Evolutionary conservation across 768 basidiomycete species (phyloP).

Genomic region (Hypsizygus marmoreus): DNA sequence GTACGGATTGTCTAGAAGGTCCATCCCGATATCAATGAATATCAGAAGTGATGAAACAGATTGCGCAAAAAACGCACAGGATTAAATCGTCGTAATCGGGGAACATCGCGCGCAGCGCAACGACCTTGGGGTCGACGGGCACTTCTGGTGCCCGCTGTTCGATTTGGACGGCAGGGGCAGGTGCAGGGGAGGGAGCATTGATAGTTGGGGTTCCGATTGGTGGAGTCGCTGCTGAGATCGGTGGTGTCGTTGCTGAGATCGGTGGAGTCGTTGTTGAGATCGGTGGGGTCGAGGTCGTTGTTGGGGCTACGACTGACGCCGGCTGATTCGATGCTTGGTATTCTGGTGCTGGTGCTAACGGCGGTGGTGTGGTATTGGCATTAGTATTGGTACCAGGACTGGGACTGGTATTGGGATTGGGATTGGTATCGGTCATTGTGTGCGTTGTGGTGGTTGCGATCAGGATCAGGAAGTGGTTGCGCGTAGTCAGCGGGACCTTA

Average conservation of each 20-base stretch:
- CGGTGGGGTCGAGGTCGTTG: not conserved
- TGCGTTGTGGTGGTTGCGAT: slow-evolving; percentile 12
- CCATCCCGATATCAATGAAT: slow-evolving; percentile 1
- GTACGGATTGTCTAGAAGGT: slow-evolving; percentile 56
- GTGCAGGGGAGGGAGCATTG: not conserved
- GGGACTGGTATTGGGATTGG: slow-evolving; percentile 1
- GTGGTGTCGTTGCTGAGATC: not conserved
- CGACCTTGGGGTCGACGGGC: slow-evolving; percentile 49
- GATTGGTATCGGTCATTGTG: slow-evolving; percentile 15
- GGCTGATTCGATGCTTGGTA: not conserved
- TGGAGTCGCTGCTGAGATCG: not conserved
- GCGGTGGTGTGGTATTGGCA: not conserved
- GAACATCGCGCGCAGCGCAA: slow-evolving; percentile 66
- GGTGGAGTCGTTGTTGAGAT: not conserved
- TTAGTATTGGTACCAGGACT: too few species aligned
- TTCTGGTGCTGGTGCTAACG: not conserved
- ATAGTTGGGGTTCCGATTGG: not conserved
- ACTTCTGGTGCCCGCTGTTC: slow-evolving; percentile 18
- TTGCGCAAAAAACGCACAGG: slow-evolving; percentile 44
- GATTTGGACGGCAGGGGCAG: not conserved
- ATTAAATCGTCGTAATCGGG: slow-evolving; percentile 79
- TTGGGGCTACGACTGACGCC: not conserved
- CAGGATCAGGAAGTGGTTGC: slow-evolving; percentile 1
- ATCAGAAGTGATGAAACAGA: not conserved
- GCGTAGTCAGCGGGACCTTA: too few species aligned